Percentiles rank a stretch among this genome's conserved stretches.
These are phyloP conservation scores for Purpureocillium takamizusanense DNA, from an alignment of 2,329 filamentous ascomycete genomes.

Conservation along the genomic window DNA sequence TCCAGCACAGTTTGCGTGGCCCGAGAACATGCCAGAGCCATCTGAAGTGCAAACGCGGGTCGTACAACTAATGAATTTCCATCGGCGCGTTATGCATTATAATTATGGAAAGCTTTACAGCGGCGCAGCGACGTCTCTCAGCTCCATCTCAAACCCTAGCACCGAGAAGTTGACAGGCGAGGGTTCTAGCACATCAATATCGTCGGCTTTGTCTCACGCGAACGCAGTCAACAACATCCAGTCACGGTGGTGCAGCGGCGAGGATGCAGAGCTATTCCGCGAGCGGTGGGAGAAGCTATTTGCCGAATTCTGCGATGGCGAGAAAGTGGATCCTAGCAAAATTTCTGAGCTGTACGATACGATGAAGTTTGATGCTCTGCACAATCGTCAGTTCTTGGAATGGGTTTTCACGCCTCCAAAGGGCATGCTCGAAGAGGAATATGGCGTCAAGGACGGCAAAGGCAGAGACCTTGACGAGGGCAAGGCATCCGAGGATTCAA, in stretches of 20 bases:
- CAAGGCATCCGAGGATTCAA: constrained; percentile 27
- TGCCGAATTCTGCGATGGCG: constrained; percentile 88
- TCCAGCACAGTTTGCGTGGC: constrained; percentile 97
- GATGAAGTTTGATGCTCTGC: constrained; percentile 98
- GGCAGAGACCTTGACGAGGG: constrained; percentile 31
- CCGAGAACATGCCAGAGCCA: constrained; percentile 86
- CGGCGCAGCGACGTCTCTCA: constrained; percentile 54
- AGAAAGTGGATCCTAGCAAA: constrained; percentile 98
- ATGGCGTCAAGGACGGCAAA: constrained; percentile 34
- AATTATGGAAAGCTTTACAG: constrained; percentile 78
- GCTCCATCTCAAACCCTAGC: constrained; percentile 43
- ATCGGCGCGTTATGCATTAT: constrained; percentile 86
- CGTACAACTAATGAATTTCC: constrained; percentile 95
- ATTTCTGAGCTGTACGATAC: constrained; percentile 98
- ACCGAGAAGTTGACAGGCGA: constrained; percentile 34
- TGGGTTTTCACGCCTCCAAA: constrained; percentile 92
- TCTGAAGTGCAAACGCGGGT: constrained; percentile 87
- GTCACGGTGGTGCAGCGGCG: constrained; percentile 89
- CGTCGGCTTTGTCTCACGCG: constrained; percentile 47
- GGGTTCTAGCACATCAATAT: constrained; percentile 31
- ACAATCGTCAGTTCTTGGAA: constrained; percentile 92
- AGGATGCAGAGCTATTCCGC: constrained; percentile 88
- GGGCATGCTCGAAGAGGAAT: constrained; percentile 66
- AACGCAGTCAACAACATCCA: constrained; percentile 66
- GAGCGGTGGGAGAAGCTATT: constrained; percentile 99